phyloP scores from a whole-genome alignment of 1,284 basidiomycete species.

The Apiotrichum gracile region DNA sequence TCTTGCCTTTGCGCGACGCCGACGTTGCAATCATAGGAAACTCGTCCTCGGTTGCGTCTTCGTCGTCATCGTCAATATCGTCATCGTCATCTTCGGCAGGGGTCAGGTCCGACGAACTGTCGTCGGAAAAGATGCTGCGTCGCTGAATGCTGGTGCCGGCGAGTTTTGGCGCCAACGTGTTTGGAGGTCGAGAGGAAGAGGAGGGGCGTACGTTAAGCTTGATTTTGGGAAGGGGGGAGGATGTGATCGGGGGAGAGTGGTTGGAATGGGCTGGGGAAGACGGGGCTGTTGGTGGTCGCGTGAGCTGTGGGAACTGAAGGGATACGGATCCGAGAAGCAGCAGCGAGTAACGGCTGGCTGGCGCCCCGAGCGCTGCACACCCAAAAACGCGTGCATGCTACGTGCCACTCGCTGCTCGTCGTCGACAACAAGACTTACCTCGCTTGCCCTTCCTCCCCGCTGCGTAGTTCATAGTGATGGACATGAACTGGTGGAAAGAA shows the following conservation, averaged over 20 bases:
- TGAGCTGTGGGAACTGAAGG: conserved; percentile 9
- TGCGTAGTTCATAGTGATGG: conserved; percentile 16
- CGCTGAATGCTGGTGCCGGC: conserved; percentile 4
- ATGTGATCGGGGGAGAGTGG: conserved; percentile 7
- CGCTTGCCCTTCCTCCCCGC: conserved; percentile 22
- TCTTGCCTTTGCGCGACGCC: conserved; percentile 6
- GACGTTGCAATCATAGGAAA: neutral
- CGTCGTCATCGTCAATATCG: conserved; percentile 8
- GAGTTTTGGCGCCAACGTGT: conserved; percentile 4
- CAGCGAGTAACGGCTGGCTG: no score
- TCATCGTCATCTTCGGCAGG: conserved; percentile 21
- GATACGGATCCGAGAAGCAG: no score
- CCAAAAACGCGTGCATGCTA: neutral
- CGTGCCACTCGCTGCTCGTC: neutral
- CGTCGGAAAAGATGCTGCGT: conserved; percentile 10
- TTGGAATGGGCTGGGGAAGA: conserved; percentile 15
- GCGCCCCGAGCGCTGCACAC: neutral
- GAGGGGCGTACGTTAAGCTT: conserved; percentile 14
- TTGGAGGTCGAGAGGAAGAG: neutral
- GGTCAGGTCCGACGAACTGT: conserved; percentile 19
- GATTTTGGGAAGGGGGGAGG: conserved; percentile 17
- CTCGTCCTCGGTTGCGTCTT: conserved; percentile 11
- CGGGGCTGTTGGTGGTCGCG: conserved; percentile 18
- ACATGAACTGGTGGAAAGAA: conserved; percentile 6
- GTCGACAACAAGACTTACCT: conserved; percentile 11